Conservation (phyloP, 164 flowering plant species). For the Paratinospora sagittata region DNA sequence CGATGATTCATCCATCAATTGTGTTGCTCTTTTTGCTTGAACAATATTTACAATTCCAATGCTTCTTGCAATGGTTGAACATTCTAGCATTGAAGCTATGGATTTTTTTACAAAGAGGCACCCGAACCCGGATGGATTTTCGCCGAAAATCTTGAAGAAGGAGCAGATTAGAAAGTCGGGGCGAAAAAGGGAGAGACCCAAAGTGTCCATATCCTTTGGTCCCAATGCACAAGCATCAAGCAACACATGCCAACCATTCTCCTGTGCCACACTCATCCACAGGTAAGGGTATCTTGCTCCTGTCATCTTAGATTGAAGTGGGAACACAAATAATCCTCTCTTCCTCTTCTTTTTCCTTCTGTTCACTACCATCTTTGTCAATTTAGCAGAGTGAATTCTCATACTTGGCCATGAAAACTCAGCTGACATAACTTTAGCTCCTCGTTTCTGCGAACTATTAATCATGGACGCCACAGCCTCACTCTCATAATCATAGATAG, state of each 20-base stretch:
- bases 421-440: slow-evolving; percentile 58
- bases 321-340: slow-evolving; percentile 79
- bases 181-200: slow-evolving; percentile 67
- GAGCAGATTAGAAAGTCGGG: slow-evolving; percentile 89
- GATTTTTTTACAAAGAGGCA: slow-evolving; percentile 89
- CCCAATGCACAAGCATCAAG: slow-evolving; percentile 88
- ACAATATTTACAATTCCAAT: slow-evolving; percentile 59
- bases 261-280: slow-evolving; percentile 86
- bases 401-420: slow-evolving; percentile 86
- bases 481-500: slow-evolving; percentile 80
- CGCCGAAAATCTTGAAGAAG: slow-evolving; percentile 85
- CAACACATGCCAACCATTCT: slow-evolving; percentile 87
- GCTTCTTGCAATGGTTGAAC: slow-evolving; percentile 27
- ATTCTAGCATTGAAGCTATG: slow-evolving; percentile 40
- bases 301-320: slow-evolving; percentile 67
- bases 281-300: slow-evolving; percentile 78
- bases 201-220: slow-evolving; percentile 87
- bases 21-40: slow-evolving; percentile 30
- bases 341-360: slow-evolving; percentile 43
- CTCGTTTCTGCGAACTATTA: slow-evolving; percentile 55
- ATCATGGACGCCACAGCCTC: slow-evolving; percentile 68
- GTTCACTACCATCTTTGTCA: slow-evolving; percentile 52
- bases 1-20: slow-evolving; percentile 30
- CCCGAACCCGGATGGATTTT: slow-evolving; percentile 84
- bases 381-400: slow-evolving; percentile 51